Evolutionary conservation across 192 early-diverging fungal species (phyloP).

Genomic region (Chytriomyces sp.): DNA sequence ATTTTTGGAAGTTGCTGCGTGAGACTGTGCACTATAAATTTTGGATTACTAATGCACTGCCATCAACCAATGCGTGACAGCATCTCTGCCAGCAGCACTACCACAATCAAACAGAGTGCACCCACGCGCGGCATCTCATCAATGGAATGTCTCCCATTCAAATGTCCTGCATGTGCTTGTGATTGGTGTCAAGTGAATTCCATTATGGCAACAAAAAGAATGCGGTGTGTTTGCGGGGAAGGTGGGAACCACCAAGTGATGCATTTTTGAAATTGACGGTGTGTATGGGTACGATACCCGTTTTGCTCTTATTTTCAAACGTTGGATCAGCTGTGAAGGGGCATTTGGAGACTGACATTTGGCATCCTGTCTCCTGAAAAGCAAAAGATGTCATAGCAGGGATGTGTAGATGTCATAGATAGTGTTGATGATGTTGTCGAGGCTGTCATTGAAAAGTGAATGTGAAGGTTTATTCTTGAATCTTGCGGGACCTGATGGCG

Average conservation of each 20-base stretch:
- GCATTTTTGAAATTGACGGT: slow-evolving; percentile 95
- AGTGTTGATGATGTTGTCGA: too few species aligned
- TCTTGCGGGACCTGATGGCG: too few species aligned
- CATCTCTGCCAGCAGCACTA: too few species aligned
- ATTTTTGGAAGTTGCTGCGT: too few species aligned
- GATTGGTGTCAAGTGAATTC: slow-evolving; percentile 93
- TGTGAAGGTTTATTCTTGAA: too few species aligned
- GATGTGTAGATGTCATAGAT: too few species aligned
- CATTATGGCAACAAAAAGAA: slow-evolving; percentile 92
- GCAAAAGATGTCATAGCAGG: slow-evolving; percentile 9
- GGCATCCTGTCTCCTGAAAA: slow-evolving; percentile 10
- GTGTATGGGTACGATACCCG: slow-evolving; percentile 98
- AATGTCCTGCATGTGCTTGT: slow-evolving; percentile 87
- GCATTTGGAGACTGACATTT: slow-evolving; percentile 49
- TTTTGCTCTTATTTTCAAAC: slow-evolving; percentile 87
- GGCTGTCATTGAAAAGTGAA: too few species aligned
- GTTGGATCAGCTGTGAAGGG: slow-evolving; percentile 96
- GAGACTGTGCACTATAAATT: too few species aligned
- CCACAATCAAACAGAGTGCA: neutral
- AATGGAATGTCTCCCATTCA: slow-evolving; percentile 67
- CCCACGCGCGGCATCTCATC: slow-evolving; percentile 49
- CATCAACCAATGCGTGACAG: too few species aligned
- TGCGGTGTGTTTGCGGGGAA: slow-evolving; percentile 78
- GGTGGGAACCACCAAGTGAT: slow-evolving; percentile 89
- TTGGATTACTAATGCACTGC: too few species aligned